Conservation (phyloP, 257 asterid genomes). For the Schizonepeta tenuifolia region DNA sequence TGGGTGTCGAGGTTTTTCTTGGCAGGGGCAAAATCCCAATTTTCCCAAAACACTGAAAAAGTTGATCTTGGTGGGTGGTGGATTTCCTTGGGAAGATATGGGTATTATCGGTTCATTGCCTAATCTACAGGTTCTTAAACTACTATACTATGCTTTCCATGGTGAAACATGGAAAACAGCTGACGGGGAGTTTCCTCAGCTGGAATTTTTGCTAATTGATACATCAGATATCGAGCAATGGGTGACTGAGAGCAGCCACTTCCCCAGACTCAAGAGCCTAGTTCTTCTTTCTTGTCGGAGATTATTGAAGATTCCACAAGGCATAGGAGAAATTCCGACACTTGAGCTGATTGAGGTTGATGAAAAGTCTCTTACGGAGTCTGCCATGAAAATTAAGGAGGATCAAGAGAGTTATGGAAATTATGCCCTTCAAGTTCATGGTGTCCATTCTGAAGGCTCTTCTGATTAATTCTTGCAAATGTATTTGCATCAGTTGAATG, state of each 20-base stretch:
- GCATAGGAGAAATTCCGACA: not conserved
- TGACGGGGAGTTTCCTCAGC: not conserved
- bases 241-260: not conserved
- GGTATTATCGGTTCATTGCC: not conserved
- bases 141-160: not conserved
- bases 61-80: not conserved
- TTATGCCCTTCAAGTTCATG: not conserved
- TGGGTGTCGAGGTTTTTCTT: rapidly evolving
- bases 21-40: not conserved
- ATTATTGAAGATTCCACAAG: not conserved
- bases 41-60: not conserved
- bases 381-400: not conserved
- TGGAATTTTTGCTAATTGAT: not conserved
- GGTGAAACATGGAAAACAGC: not conserved
- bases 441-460: not conserved
- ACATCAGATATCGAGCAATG: not conserved
- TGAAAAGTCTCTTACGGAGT: not conserved
- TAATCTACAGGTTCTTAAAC: not conserved
- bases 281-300: not conserved
- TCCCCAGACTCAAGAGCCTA: not conserved
- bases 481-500: too few relatives aligned
- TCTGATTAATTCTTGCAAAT: too few relatives aligned
- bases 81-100: not conserved
- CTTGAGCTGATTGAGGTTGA: not conserved
- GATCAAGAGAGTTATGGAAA: not conserved